A percentile compares a stretch with the other conserved stretches of the same genome.
These are phyloP conservation scores for Penicillium sclerotigenum DNA, from an alignment of 2,329 filamentous ascomycete genomes.

Conservation along the genomic window DNA sequence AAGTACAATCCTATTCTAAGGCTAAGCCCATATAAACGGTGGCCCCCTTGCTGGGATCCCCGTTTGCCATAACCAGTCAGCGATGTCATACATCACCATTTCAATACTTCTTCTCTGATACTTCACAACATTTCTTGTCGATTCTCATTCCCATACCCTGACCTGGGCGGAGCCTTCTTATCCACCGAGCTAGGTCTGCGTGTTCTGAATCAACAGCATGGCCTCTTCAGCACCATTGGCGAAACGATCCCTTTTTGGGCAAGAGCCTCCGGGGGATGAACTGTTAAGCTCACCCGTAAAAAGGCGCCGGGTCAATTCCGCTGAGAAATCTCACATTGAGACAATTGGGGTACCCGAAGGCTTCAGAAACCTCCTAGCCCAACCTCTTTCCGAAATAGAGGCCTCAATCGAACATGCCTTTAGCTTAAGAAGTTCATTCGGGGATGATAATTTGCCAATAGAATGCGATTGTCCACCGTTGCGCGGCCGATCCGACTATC, in stretches of 20 bases:
- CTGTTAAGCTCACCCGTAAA: neutral
- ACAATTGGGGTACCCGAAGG: neutral
- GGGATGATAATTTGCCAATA: neutral
- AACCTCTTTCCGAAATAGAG: neutral
- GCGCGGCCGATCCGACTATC: conserved; percentile 4
- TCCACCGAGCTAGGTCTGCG: neutral
- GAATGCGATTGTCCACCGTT: conserved; percentile 1
- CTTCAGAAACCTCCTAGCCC: neutral
- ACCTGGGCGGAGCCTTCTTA: neutral
- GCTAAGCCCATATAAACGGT: neutral
- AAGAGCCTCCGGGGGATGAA: neutral
- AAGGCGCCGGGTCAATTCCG: neutral
- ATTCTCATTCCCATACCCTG: neutral
- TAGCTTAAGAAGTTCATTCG: neutral
- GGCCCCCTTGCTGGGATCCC: neutral
- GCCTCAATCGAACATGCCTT: neutral
- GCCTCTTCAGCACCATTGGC: neutral
- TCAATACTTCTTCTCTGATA: neutral
- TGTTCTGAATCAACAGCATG: neutral
- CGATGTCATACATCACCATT: neutral
- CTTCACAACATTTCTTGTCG: neutral
- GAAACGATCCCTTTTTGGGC: neutral
- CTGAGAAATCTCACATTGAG: neutral
- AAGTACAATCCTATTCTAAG: neutral
- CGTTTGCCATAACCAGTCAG: neutral